Evolutionary conservation across 352 stramenopile species (phyloP), one percentile per base, ranked within the genome.

Genomic region (Phytopythium ostracodes): DNA sequence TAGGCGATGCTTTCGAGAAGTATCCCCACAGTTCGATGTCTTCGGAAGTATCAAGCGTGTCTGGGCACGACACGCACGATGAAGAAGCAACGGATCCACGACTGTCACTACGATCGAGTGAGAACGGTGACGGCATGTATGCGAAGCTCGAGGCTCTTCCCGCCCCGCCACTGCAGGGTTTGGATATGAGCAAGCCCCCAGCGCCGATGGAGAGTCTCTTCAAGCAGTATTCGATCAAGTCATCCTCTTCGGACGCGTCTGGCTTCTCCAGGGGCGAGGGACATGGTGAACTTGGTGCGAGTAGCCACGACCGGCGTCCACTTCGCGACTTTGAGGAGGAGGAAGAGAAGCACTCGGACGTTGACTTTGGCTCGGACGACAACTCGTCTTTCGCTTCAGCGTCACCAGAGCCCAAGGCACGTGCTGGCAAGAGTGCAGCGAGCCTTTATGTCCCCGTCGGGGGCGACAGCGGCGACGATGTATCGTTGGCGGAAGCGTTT

Each of bases 401-500:
- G 9, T 56, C 50, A 20, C 29, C 27, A 40, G 15, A 35, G 22
- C 10, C 22, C 2, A 20, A 27, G 50, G 14, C 51, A 29, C 29
- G 5, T n/a, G 29, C 31, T 40, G 8, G 15, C 22, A 35, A 10
- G 14, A 42, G 18, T 6, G 24, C 38, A 18, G 40, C 31, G 8
- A 52, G 55, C 18, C 29, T 59, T 33, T 27, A 49, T 22, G 12
- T 59, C 35, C 33, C 29, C 4, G 7, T 50, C n/a, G 36, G 20
- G 0, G 54, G 54, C 35, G 61, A 63, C 22, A 66, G 64, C 47
- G 51, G 24, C 17, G 56, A 11, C 10, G 53, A 63, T 20, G 42
- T 70, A 27, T 86, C 80, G 17, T 60, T 92, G 8, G 79, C 84
- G 5, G 84, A 90, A 35, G 79, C 81, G 35, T 90, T 90, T 59